phyloP scores from a whole-genome alignment of 345 rosid genomes.

The Toxicodendron radicans region DNA sequence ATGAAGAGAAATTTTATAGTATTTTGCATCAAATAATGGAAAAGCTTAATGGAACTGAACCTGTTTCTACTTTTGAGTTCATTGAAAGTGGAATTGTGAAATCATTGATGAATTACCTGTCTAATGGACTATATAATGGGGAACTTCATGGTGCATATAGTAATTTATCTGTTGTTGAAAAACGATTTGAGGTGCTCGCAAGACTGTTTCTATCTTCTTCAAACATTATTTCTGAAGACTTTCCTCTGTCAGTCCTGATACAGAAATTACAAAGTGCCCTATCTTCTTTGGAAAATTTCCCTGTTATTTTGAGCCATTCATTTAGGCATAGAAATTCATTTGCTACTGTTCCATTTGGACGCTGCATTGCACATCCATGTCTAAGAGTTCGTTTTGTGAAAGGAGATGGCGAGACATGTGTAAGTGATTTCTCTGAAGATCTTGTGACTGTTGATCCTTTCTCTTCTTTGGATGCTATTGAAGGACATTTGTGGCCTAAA shows the following conservation, averaged over 20 bases:
- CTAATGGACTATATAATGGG: conserved; percentile 50
- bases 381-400: conserved; percentile 65
- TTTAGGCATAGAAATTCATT: conserved; percentile 59
- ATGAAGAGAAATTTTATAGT: conserved; percentile 51
- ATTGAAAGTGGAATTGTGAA: conserved; percentile 86
- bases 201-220: conserved; percentile 52
- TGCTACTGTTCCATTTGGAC: conserved; percentile 68
- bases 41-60: conserved; percentile 73
- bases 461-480: conserved; percentile 59
- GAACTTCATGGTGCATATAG: conserved; percentile 29
- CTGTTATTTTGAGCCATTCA: conserved; percentile 55
- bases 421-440: conserved; percentile 57
- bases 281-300: conserved; percentile 81
- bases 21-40: conserved; percentile 54
- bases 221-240: conserved; percentile 41
- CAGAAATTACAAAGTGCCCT: conserved; percentile 75
- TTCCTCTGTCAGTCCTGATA: conserved; percentile 51
- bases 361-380: conserved; percentile 55
- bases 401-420: conserved; percentile 67
- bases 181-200: conserved; percentile 67
- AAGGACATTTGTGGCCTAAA: conserved; percentile 65
- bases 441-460: conserved; percentile 77
- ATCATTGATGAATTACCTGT: conserved; percentile 63
- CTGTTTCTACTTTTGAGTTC: conserved; percentile 89
- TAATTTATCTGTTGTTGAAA: conserved; percentile 43